phyloP scores from a whole-genome alignment of 192 early-diverging fungal species.

The Linnemannia schmuckeri region DNA sequence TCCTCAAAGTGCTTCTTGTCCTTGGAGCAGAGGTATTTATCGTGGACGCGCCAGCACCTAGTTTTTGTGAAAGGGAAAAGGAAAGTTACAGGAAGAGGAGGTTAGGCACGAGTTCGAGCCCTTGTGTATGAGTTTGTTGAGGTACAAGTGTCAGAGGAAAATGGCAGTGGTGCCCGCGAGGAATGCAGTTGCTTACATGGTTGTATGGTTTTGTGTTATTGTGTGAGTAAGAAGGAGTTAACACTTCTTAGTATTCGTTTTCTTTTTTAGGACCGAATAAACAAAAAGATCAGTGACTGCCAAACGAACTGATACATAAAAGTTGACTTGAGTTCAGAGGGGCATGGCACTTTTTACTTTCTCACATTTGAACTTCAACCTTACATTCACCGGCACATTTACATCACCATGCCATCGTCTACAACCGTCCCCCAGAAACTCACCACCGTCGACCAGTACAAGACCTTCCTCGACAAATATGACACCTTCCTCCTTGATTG shows the following conservation, averaged over 20 bases:
- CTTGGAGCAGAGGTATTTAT: slow-evolving; percentile 51
- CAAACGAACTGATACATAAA: neutral
- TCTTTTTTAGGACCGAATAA: neutral
- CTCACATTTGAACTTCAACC: neutral
- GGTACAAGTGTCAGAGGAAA: too few species aligned
- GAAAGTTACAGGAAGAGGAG: neutral
- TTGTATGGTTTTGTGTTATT: neutral
- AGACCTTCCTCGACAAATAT: slow-evolving; percentile 77
- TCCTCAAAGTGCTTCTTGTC: slow-evolving; percentile 53
- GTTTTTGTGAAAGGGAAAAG: neutral
- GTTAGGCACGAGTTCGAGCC: neutral
- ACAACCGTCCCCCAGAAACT: slow-evolving; percentile 50
- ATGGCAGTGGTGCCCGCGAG: neutral
- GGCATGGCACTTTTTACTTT: neutral
- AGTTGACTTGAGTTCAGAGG: neutral
- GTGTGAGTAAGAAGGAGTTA: neutral
- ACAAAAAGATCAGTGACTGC: slow-evolving; percentile 11
- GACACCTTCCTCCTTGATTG: slow-evolving; percentile 98
- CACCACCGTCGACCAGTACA: slow-evolving; percentile 62
- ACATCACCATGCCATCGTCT: slow-evolving; percentile 13
- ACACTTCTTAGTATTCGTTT: neutral
- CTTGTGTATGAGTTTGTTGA: neutral
- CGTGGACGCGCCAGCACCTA: slow-evolving; percentile 57
- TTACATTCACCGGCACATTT: neutral
- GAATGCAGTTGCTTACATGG: neutral